These are phyloP conservation scores for Blastomyces percursus DNA, from an alignment of 2,329 filamentous ascomycete genomes.

Conservation along the genomic window DNA sequence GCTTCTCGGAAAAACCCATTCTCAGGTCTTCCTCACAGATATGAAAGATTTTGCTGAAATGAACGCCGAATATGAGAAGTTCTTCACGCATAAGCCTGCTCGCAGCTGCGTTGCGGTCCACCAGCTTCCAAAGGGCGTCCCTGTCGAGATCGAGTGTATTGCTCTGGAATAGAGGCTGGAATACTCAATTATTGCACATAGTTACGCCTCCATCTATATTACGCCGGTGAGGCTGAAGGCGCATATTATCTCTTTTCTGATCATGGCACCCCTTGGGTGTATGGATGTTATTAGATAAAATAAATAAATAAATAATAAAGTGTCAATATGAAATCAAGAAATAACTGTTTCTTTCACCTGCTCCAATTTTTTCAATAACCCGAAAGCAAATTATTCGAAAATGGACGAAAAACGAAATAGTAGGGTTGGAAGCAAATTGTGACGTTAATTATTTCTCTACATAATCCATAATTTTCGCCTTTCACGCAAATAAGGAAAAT, in stretches of 20 bases:
- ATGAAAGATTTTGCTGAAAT: conserved; percentile 81
- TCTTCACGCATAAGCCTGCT: conserved; percentile 55
- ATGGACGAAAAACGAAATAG: no score
- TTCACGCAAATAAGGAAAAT: no score
- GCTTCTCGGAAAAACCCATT: not conserved
- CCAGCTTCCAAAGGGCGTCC: conserved; percentile 52
- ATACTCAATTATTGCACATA: not conserved
- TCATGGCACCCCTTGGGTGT: not conserved
- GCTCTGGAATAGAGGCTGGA: conserved; percentile 36
- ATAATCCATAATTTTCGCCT: no score
- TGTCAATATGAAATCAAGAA: no score
- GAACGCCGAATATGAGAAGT: conserved; percentile 62
- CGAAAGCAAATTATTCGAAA: no score
- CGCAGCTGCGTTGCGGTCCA: conserved; percentile 53
- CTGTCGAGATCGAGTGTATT: conserved; percentile 56
- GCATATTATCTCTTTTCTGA: not conserved
- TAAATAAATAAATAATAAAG: not conserved
- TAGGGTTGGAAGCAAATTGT: no score
- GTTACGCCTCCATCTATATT: not conserved
- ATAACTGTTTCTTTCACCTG: no score
- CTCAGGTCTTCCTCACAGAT: conserved; percentile 69
- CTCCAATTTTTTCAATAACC: no score
- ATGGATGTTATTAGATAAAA: not conserved
- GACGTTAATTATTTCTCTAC: no score
- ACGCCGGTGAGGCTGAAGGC: not conserved